phyloP scores from a whole-genome alignment of 2,329 filamentous ascomycete genomes.

The Diaporthe sp. region DNA sequence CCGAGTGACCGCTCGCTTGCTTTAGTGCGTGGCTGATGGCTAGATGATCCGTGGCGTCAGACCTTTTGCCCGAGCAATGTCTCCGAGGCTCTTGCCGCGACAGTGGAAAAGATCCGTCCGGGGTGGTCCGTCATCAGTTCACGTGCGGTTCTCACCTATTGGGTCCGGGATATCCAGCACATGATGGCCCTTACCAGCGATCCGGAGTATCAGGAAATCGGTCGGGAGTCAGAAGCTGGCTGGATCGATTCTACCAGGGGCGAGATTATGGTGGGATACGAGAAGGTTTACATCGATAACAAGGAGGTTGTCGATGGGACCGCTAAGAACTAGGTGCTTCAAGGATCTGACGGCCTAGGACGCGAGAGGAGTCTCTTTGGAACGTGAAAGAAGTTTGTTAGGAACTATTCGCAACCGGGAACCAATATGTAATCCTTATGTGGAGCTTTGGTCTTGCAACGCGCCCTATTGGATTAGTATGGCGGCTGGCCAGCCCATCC shows the following conservation, averaged over 20 bases:
- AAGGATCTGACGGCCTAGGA: not conserved
- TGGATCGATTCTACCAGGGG: slow-evolving; percentile 3
- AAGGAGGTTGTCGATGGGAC: not conserved
- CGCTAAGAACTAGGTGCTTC: not conserved
- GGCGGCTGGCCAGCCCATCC: too few species aligned
- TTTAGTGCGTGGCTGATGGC: not conserved
- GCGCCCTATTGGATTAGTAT: too few species aligned
- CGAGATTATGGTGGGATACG: slow-evolving; percentile 10
- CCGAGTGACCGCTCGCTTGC: not conserved
- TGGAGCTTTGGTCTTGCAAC: too few species aligned
- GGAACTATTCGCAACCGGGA: too few species aligned
- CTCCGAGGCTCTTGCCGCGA: slow-evolving; percentile 1
- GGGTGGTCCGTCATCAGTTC: slow-evolving; percentile 5
- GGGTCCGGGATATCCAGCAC: slow-evolving; percentile 10
- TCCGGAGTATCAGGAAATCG: slow-evolving; percentile 3
- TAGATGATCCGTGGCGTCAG: not conserved
- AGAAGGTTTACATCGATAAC: not conserved
- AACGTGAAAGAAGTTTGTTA: too few species aligned
- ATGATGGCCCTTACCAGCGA: slow-evolving; percentile 10
- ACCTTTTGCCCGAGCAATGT: not conserved
- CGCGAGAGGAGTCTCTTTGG: too few species aligned
- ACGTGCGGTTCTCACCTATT: slow-evolving; percentile 1
- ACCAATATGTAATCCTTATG: too few species aligned
- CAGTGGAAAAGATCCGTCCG: not conserved
- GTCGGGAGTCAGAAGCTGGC: not conserved